Base-by-base conservation (phyloP, 495 filamentous ascomycete genomes). In the Penicillium chermesinum region DNA sequence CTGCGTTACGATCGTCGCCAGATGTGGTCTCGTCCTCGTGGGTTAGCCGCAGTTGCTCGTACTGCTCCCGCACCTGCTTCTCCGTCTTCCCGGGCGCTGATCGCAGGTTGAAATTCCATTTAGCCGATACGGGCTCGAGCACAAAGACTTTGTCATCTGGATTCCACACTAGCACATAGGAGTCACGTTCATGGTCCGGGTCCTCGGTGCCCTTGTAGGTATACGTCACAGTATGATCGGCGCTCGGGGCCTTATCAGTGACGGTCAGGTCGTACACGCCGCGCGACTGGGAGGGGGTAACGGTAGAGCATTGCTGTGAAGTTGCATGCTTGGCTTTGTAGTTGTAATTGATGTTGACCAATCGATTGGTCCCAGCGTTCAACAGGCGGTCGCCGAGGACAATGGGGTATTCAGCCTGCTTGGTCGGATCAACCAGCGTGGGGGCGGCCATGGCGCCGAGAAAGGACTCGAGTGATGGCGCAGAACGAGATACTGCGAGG, bases 81-180 rank as follows among this genome's bases (percentile, higher is more conserved):
- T 69, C 61, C 20, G 72, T 66, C 53, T 76, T 72, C 14, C 68
- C 65, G 0, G 73, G 73, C 12, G 74, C 72, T 22, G 74, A 71
- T 17, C 67, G 66, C 6, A 83, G 65, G 46, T 83, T 83, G 72
- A 83, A 81, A 49, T 77, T 77, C 50, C 79, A 66, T 19, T 72
- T 69, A 18, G 68, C 70, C 42, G 68, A 58, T 7, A 83, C 64
- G 13, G 73, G 67, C 48, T 80, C 75, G 17, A 81, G 60, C 7
- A 75, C 73, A 38, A 78, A 76, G 10, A 63, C 69, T 46, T 79
- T 74, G 7, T 70, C 68, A 2, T 60, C 54, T 2, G 72, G 61
- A 49, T 83, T 75, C 52, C 79, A 83, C 34, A 81, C 62, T 22
- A 83, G 57, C 12, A 76, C 71, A n/a, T n/a, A n/a, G 38, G 74